These are phyloP conservation scores for Solanum sparsipilum DNA, from an alignment of 257 asterid genomes.

Conservation along the genomic window DNA sequence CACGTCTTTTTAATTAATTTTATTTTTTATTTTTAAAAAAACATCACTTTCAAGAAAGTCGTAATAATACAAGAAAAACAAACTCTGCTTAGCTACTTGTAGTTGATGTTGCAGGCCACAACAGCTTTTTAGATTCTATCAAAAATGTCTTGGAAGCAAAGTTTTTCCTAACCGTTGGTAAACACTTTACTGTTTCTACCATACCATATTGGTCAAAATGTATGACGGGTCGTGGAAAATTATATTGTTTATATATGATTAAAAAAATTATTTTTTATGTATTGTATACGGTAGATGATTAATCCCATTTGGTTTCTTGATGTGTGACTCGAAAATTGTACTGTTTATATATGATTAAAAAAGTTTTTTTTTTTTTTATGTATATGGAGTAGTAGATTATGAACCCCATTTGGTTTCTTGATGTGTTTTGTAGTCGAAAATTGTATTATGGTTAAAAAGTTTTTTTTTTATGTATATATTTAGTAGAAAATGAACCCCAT, in stretches of 20 bases:
- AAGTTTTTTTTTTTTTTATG: no score
- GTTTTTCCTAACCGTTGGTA: constrained; percentile 46
- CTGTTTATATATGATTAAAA: not conserved
- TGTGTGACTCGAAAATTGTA: not conserved
- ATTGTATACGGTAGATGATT: no score
- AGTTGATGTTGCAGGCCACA: not conserved
- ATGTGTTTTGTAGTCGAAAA: not conserved
- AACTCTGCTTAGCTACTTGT: not conserved
- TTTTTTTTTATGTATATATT: no score
- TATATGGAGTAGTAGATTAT: not conserved
- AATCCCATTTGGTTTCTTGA: not conserved
- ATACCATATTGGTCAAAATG: not conserved
- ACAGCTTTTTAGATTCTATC: constrained; percentile 3
- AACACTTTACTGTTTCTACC: constrained; percentile 10
- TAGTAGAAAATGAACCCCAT: not conserved
- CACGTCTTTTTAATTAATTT: not conserved
- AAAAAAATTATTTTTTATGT: no score
- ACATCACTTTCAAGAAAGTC: constrained; percentile 1
- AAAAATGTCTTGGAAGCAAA: constrained; percentile 55
- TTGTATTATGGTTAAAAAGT: not conserved
- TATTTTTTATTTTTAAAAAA: not conserved
- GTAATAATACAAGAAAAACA: not conserved
- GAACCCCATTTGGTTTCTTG: not conserved
- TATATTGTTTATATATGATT: not conserved
- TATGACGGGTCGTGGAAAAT: not conserved